These are phyloP conservation scores for Mimosa bimucronata DNA, from an alignment of 306 rosid genomes.

Conservation along the genomic window DNA sequence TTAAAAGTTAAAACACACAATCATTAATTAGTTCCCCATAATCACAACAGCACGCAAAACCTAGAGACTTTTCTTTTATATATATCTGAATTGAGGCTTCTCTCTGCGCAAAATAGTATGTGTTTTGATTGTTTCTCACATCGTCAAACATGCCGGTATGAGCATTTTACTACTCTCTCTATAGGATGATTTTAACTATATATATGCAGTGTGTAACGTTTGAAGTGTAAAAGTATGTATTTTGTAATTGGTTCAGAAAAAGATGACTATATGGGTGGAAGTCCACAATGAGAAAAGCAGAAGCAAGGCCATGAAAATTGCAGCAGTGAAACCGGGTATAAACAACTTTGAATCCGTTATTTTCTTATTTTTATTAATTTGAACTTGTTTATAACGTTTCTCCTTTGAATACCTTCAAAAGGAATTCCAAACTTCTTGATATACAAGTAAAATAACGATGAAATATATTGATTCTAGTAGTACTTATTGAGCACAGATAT, in stretches of 20 bases:
- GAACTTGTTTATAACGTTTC: background rate
- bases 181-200: too few relatives aligned
- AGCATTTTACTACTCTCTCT: background rate
- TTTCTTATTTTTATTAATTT: background rate
- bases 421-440: background rate
- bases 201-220: too few relatives aligned
- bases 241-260: conserved; percentile 18
- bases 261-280: conserved; percentile 33
- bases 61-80: background rate
- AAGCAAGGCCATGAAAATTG: conserved; percentile 45
- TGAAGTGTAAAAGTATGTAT: too few relatives aligned
- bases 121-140: too few relatives aligned
- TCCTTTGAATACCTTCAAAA: background rate
- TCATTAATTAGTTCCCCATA: background rate
- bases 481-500: too few relatives aligned
- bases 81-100: background rate
- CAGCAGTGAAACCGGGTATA: too few relatives aligned
- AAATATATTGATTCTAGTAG: too few relatives aligned
- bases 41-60: background rate
- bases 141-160: background rate
- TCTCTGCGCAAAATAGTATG: background rate
- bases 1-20: background rate
- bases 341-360: too few relatives aligned
- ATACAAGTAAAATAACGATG: too few relatives aligned
- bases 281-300: conserved; percentile 30